Base-by-base conservation (phyloP, 1,284 basidiomycete species). In the Exobasidium rhododendri region DNA sequence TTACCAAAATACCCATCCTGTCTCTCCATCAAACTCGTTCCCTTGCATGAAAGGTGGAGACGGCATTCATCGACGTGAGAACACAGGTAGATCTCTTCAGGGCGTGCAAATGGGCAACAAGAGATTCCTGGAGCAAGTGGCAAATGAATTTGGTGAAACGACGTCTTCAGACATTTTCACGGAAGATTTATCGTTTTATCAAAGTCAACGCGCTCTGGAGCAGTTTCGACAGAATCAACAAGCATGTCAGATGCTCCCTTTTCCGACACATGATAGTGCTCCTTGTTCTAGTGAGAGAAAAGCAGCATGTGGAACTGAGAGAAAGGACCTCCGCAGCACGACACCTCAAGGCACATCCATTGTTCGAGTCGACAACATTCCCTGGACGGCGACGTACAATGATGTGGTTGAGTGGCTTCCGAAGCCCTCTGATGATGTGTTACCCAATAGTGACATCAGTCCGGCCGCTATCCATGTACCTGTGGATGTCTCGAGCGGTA, bases 361-460 rank as follows among this genome's bases (percentile, higher is more conserved):
- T 24, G 59, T 64, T 13, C 50, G 62, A 11, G 22, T 64, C 3
- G 62, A 64, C 30, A 64, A 64, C 31, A 64, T 64, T 56, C 59
- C 62, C 2, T 64, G 62, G 62, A 55, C 17, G 24, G 30, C 40
- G n/a, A 32, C 58, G n/a, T 40, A 61, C 35, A 22, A 45, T 13
- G 50, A 61, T 45, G 30, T 64, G 4, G 3, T 64, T 20, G 26
- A 29, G n/a, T 64, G 62, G 62, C 22, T 61, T 13, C 50, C 62
- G 1, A 52, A 60, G 10, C 20, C 30, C 2, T n/a, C 50, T 14
- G 56, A 62, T 10, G 17, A 31, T 13, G 13, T 64, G n/a, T 44
- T 64, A 2, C 58, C 62, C 1, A 35, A 54, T 30, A 22, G 31
- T 17, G 35, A 24, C 2, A 28, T 11, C 20, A 28, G 52, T 6